Percentiles rank a stretch among this genome's conserved stretches.
Conservation (phyloP, 208 protist genomes). For the Naegleria lovaniensis region DNA sequence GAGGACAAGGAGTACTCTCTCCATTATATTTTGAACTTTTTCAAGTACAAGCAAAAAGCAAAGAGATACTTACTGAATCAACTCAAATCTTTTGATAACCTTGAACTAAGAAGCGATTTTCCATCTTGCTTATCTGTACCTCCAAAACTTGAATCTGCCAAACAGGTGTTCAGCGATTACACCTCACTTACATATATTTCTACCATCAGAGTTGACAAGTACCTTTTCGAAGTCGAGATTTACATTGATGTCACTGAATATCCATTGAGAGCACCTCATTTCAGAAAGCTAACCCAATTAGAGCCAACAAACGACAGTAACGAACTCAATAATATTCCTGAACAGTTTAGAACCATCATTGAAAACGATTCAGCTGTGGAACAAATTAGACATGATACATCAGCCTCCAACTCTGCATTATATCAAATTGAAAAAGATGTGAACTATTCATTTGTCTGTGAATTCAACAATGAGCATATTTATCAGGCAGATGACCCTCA, state of each 20-base stretch:
- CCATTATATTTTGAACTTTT: background rate
- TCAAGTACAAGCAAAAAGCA: background rate
- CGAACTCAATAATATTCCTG: background rate
- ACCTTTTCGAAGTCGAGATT: background rate
- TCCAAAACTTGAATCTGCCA: background rate
- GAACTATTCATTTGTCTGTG: background rate
- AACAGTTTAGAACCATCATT: background rate
- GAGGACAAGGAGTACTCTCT: background rate
- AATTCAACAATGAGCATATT: background rate
- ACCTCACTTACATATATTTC: background rate
- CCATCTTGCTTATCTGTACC: background rate
- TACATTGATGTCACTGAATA: background rate
- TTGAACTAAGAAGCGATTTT: background rate
- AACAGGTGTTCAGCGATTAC: background rate
- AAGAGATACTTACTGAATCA: background rate
- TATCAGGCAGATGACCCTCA: background rate
- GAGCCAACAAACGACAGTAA: background rate
- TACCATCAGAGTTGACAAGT: background rate
- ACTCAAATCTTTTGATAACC: background rate
- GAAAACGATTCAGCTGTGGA: background rate
- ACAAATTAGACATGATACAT: background rate
- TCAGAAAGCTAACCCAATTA: background rate
- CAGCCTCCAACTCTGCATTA: background rate
- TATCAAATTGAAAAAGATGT: conserved; percentile 2
- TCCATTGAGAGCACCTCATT: background rate